These are phyloP conservation scores for Fraxinus anomala DNA, from an alignment of 257 asterid genomes.

Conservation along the genomic window DNA sequence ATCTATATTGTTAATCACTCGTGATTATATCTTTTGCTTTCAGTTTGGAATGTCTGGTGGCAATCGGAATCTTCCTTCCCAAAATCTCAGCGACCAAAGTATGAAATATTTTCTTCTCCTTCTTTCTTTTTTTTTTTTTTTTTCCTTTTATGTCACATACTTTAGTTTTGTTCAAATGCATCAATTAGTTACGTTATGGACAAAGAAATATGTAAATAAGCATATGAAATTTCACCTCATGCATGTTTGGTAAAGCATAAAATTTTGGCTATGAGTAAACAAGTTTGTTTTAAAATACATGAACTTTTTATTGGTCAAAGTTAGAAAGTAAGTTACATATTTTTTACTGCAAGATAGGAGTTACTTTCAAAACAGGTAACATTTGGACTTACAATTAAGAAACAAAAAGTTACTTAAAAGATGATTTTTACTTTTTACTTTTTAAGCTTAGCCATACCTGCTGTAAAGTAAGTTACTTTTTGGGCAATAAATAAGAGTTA, in stretches of 20 bases:
- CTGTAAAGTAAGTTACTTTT: not conserved
- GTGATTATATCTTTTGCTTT: conserved; percentile 27
- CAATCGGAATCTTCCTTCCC: conserved; percentile 71
- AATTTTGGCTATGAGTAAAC: not conserved
- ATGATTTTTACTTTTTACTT: not conserved
- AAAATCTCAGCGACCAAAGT: conserved; percentile 84
- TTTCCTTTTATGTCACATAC: not conserved
- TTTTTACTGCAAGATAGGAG: not conserved
- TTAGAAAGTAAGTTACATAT: not conserved
- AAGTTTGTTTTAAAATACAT: not conserved
- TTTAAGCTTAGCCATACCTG: not conserved
- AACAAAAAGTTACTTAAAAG: not conserved
- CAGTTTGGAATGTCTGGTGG: conserved; percentile 80
- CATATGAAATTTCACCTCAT: not conserved
- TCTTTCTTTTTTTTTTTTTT: no score
- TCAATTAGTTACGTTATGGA: not conserved
- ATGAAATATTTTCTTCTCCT: conserved; percentile 25
- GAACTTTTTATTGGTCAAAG: not conserved
- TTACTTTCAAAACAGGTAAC: not conserved
- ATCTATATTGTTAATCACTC: conserved; percentile 14
- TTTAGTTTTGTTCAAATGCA: not conserved
- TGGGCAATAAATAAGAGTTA: not conserved
- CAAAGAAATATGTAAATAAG: not conserved
- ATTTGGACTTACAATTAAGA: not conserved
- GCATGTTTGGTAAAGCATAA: not conserved